Conservation (phyloP, 306 rosid species). For the Quercus variabilis region DNA sequence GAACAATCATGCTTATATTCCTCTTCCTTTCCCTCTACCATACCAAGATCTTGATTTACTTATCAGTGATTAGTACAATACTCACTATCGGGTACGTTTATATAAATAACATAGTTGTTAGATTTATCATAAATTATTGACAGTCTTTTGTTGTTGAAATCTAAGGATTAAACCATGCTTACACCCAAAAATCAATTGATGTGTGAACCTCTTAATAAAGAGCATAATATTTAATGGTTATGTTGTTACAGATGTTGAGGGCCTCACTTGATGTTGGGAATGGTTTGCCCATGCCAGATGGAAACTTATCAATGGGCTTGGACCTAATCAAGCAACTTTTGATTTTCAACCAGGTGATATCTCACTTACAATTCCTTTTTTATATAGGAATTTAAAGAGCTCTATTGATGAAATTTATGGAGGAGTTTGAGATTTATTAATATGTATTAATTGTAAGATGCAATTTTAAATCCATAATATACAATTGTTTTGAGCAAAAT, state of each 20-base stretch:
- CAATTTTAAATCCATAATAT: no score
- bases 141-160: background rate
- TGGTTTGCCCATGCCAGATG: background rate
- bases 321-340: background rate
- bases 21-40: background rate
- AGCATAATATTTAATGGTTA: no score
- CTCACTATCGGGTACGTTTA: background rate
- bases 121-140: background rate
- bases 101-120: no score
- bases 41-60: background rate
- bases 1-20: background rate
- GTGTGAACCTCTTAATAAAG: no score
- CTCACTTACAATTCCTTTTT: background rate
- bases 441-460: no score
- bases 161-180: no score
- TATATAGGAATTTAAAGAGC: no score
- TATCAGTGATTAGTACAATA: background rate
- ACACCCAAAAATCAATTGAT: no score
- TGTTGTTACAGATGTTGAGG: background rate
- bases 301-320: slow-evolving; percentile 6
- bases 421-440: no score
- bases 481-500: no score
- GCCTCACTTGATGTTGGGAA: background rate
- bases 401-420: no score
- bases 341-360: background rate